Base-by-base conservation (phyloP, 169 alveolate genomes). In the Plasmodium falciparum region DNA sequence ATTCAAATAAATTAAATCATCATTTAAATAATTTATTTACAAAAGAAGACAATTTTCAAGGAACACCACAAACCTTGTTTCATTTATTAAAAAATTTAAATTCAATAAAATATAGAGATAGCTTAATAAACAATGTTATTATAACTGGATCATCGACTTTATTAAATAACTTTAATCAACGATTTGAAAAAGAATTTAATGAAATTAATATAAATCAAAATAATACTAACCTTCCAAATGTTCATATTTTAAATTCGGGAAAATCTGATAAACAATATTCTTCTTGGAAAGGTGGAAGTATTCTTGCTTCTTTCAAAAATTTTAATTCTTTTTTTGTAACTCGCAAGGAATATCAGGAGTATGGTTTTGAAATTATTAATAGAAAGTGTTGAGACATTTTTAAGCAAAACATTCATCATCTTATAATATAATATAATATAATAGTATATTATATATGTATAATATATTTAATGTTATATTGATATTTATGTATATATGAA, bases 251-350 rank as follows among this genome's bases (percentile, higher is more conserved):
- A 29, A 78, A 45, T 15, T 20, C 50, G 20, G 89, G 80, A 12
- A 78, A 78, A 43, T 47, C 49, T 39, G 63, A 65, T 33, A 78
- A 78, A 47, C 75, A 78, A 71, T 78, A 65, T 50, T 78, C 89
- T 63, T 78, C 89, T 5, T 78, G 89, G 89, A 78, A 65, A 43
- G 89, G 89, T 0, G 89, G 89, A 2, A 78, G 89, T 20, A 78
- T 78, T 12, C 29, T 78, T 11, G 65, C 89, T 3, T 78, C 89
- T 47, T 78, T 78, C 47, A 78, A 63, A 78, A 78, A 66, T 39
- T 78, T 78, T 61, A 78, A 66, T 59, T 78, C 89, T 12, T 78
- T 78, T 78, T 78, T 78, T 52, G 89, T 78, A 50, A 78, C 89
- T 1, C 49, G 80, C 22, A 29, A 39, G 56, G 89, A 78, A 22